A percentile compares a stretch with the other conserved stretches of the same genome.
Evolutionary conservation across 345 rosid species (phyloP).

Genomic region (Cardiospermum halicacabum): DNA sequence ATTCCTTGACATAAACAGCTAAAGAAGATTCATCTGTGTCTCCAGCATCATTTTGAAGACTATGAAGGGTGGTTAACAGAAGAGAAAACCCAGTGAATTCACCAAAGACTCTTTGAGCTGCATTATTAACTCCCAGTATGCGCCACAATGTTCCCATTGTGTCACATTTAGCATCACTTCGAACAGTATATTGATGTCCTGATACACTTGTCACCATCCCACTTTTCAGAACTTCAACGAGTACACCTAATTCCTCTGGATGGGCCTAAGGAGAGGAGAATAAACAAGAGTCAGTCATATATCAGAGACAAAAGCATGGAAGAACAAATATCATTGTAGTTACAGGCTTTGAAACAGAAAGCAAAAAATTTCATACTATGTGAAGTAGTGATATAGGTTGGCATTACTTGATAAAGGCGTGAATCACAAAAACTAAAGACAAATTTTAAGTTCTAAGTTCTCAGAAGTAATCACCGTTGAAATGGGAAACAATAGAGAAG

Average conservation of each 20-base stretch:
- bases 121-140: conserved; percentile 71
- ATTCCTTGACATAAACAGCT: conserved; percentile 56
- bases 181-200: conserved; percentile 90
- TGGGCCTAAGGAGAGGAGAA: conserved; percentile 69
- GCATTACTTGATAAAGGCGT: neutral
- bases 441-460: neutral
- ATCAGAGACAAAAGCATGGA: neutral
- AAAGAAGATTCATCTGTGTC: conserved; percentile 50
- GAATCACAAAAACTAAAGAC: neutral
- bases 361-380: neutral
- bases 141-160: conserved; percentile 98
- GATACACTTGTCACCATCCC: conserved; percentile 89
- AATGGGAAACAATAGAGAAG: conserved; percentile 11
- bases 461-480: conserved; percentile 1
- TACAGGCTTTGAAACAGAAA: conserved; percentile 4
- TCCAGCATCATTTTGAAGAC: conserved; percentile 73
- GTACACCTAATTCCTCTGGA: conserved; percentile 83
- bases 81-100: conserved; percentile 99
- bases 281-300: conserved; percentile 6
- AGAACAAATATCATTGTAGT: neutral
- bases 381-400: neutral
- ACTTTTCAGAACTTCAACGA: conserved; percentile 93
- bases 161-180: conserved; percentile 91
- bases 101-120: conserved; percentile 89
- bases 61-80: conserved; percentile 83